Conservation (phyloP, 2,329 filamentous ascomycete genomes). For the Juglanconis oblonga region DNA sequence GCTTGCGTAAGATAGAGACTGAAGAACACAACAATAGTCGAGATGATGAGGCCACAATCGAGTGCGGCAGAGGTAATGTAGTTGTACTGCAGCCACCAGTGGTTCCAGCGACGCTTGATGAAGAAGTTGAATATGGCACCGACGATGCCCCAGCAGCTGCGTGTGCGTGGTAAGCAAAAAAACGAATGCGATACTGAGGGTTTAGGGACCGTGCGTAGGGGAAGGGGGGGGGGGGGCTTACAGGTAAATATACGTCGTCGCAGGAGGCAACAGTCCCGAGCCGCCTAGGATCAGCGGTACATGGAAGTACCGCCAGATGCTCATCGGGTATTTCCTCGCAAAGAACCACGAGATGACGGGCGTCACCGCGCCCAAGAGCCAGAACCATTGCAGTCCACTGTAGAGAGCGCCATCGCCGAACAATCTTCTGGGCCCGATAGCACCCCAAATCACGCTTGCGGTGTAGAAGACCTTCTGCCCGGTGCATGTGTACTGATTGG, state of each 20-base stretch:
- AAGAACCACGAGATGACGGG: constrained; percentile 63
- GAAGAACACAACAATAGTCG: constrained; percentile 68
- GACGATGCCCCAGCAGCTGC: constrained; percentile 60
- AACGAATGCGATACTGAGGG: neutral
- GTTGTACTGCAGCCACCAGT: constrained; percentile 78
- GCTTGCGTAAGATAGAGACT: constrained; percentile 59
- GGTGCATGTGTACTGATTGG: constrained; percentile 56
- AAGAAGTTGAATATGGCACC: constrained; percentile 68
- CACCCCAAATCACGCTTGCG: constrained; percentile 69
- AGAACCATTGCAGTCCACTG: constrained; percentile 65
- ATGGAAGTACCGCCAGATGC: constrained; percentile 62
- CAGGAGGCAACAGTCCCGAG: constrained; percentile 62
- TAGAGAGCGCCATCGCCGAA: constrained; percentile 65
- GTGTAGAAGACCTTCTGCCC: constrained; percentile 61
- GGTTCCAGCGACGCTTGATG: constrained; percentile 61
- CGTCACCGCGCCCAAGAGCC: constrained; percentile 61
- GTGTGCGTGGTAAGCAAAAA: neutral
- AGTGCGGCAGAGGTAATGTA: constrained; percentile 71
- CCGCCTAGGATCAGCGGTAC: constrained; percentile 68
- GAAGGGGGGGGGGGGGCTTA: neutral
- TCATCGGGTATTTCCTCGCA: constrained; percentile 60
- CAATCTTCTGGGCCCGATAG: constrained; percentile 68
- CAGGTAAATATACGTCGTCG: constrained; percentile 68
- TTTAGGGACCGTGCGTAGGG: too few relatives aligned
- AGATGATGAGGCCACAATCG: constrained; percentile 65